Evolutionary conservation across 2,329 filamentous ascomycete genomes (phyloP).

Genomic region (Endocalyx cinctus): DNA sequence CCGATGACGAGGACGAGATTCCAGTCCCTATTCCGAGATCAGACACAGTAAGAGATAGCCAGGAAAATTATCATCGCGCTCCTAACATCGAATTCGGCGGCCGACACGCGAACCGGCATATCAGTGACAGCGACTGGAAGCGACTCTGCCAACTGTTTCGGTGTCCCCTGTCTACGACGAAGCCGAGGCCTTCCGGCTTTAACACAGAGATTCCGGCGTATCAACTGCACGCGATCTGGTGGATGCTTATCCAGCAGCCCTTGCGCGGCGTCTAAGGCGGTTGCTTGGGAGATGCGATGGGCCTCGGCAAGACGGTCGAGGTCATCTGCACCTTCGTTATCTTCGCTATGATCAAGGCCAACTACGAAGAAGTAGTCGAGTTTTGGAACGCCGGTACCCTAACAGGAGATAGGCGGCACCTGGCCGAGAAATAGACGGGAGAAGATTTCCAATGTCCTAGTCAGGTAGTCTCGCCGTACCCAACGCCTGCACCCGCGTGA

Average conservation of each 20-base stretch:
- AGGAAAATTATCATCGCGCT: too few relatives aligned
- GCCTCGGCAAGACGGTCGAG: conserved; percentile 6
- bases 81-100: conserved; percentile 7
- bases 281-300: conserved; percentile 7
- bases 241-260: conserved; percentile 7
- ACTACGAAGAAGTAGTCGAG: conserved; percentile 5
- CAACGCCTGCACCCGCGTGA: too few relatives aligned
- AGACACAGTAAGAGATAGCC: too few relatives aligned
- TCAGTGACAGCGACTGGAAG: conserved; percentile 4
- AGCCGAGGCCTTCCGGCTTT: conserved; percentile 6
- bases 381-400: too few relatives aligned
- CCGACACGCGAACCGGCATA: conserved; percentile 6
- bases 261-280: conserved; percentile 5
- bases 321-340: conserved; percentile 5
- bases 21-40: too few relatives aligned
- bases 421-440: too few relatives aligned
- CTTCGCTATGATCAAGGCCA: conserved; percentile 5
- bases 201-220: conserved; percentile 4
- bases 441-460: too few relatives aligned
- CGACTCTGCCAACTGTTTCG: conserved; percentile 5
- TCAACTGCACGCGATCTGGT: conserved; percentile 7
- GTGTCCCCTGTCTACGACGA: conserved; percentile 5
- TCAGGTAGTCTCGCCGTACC: too few relatives aligned
- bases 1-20: too few relatives aligned
- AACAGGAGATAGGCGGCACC: too few relatives aligned